Evolutionary conservation across 768 basidiomycete species (phyloP).

Genomic region (Boletus subcaerulescens): DNA sequence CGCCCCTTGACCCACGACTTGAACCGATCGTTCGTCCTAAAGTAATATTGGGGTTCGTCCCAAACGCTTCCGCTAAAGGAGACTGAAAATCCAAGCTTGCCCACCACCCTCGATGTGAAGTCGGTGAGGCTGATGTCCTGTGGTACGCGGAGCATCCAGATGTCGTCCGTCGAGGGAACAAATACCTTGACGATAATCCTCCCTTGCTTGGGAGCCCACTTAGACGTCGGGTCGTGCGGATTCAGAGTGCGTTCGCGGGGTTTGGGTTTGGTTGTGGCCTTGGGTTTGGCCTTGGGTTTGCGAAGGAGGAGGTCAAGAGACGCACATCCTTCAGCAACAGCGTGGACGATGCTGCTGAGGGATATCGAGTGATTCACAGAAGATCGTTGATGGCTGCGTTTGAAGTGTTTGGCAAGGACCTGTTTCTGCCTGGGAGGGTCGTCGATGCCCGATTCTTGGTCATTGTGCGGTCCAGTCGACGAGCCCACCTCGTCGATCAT

Average conservation of each 20-base stretch:
- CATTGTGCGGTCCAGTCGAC: neutral
- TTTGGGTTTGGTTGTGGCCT: neutral
- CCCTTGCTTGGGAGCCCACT: conserved; percentile 34
- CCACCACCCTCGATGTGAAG: conserved; percentile 31
- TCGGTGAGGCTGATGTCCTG: conserved; percentile 27
- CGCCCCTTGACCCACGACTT: conserved; percentile 33
- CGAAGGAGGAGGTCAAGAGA: conserved; percentile 18
- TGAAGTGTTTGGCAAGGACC: neutral
- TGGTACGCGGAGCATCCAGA: conserved; percentile 38
- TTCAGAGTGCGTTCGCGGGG: neutral
- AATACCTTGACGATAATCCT: conserved; percentile 39
- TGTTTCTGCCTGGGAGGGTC: neutral
- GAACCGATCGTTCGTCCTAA: conserved; percentile 34
- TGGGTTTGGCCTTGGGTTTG: conserved; percentile 9
- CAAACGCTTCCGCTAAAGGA: conserved; percentile 32
- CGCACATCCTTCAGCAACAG: conserved; percentile 12
- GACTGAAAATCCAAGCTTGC: conserved; percentile 37
- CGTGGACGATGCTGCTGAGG: conserved; percentile 11
- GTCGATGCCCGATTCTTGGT: neutral
- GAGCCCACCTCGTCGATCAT: conserved; percentile 10
- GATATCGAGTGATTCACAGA: conserved; percentile 15
- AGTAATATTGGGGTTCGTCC: conserved; percentile 28
- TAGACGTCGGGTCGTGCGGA: conserved; percentile 1
- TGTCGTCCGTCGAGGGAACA: conserved; percentile 38
- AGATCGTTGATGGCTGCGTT: conserved; percentile 10